These are phyloP conservation scores for Groenewaldozyma tartarivorans DNA, from an alignment of 805 yeast genomes.

Conservation along the genomic window DNA sequence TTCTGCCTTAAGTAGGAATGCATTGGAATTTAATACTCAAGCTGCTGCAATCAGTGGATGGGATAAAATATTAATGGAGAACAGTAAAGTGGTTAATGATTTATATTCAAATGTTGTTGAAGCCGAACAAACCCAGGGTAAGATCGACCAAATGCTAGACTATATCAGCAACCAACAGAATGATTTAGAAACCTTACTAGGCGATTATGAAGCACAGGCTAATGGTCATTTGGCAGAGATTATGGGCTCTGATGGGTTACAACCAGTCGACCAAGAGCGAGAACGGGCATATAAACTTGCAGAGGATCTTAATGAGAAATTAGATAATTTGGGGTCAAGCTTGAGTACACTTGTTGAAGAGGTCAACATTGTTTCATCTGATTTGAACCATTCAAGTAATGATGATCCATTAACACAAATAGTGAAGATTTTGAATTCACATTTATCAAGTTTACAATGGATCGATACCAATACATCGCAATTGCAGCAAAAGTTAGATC, in stretches of 20 bases:
- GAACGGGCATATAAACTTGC: slow-evolving; percentile 85
- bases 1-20: slow-evolving; percentile 63
- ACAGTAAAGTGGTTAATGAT: slow-evolving; percentile 76
- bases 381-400: slow-evolving; percentile 56
- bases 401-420: slow-evolving; percentile 39
- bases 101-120: slow-evolving; percentile 66
- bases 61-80: slow-evolving; percentile 76
- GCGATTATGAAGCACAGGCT: slow-evolving; percentile 66
- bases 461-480: slow-evolving; percentile 64
- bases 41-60: slow-evolving; percentile 69
- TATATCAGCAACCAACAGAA: slow-evolving; percentile 89
- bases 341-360: slow-evolving; percentile 68
- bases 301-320: slow-evolving; percentile 69
- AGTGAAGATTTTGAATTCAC: slow-evolving; percentile 75
- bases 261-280: slow-evolving; percentile 65
- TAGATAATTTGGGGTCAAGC: slow-evolving; percentile 69
- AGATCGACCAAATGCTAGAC: slow-evolving; percentile 76
- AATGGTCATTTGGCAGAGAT: slow-evolving; percentile 14
- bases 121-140: slow-evolving; percentile 77
- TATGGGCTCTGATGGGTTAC: slow-evolving; percentile 27
- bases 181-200: slow-evolving; percentile 73
- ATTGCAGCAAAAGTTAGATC: slow-evolving; percentile 56
- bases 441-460: slow-evolving; percentile 81
- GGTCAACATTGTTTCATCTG: slow-evolving; percentile 69
- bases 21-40: slow-evolving; percentile 65